phyloP scores from a whole-genome alignment of 2,329 filamentous ascomycete species.

The Venturia nashicola region DNA sequence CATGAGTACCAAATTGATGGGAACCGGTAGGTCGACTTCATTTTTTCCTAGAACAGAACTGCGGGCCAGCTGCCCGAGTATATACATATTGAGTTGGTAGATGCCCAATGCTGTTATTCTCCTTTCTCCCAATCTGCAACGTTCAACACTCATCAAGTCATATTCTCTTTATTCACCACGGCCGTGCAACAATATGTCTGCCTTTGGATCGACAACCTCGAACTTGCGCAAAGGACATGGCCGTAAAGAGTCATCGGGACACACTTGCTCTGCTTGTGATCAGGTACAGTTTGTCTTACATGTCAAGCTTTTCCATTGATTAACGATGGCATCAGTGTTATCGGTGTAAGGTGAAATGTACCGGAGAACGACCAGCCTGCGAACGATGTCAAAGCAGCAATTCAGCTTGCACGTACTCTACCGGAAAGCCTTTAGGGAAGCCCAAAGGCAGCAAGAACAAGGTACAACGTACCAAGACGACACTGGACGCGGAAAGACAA shows the following conservation, averaged over 20 bases:
- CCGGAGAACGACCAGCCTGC: constrained; percentile 7
- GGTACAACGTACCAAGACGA: constrained; percentile 2
- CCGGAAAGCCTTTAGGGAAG: constrained; percentile 8
- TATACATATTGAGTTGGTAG: neutral
- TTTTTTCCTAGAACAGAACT: neutral
- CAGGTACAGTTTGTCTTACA: neutral
- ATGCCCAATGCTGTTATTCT: neutral
- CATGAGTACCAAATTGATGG: neutral
- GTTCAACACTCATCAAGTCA: neutral
- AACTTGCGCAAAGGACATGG: neutral
- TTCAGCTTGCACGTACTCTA: constrained; percentile 7
- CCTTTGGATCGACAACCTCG: neutral
- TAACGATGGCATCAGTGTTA: constrained; percentile 3
- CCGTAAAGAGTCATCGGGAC: constrained; percentile 7
- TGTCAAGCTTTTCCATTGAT: neutral
- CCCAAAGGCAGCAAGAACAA: constrained; percentile 10
- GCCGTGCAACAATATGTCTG: neutral
- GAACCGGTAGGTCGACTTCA: neutral
- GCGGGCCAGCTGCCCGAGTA: neutral
- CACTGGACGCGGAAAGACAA: neutral
- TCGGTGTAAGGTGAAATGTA: constrained; percentile 8
- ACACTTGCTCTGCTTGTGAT: constrained; percentile 9
- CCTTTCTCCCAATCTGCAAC: neutral
- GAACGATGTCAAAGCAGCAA: neutral
- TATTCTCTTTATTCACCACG: neutral